Evolutionary conservation across 2,329 filamentous ascomycete species (phyloP), one percentile per base, ranked within the genome.

Genomic region (Fusarium buxicola): DNA sequence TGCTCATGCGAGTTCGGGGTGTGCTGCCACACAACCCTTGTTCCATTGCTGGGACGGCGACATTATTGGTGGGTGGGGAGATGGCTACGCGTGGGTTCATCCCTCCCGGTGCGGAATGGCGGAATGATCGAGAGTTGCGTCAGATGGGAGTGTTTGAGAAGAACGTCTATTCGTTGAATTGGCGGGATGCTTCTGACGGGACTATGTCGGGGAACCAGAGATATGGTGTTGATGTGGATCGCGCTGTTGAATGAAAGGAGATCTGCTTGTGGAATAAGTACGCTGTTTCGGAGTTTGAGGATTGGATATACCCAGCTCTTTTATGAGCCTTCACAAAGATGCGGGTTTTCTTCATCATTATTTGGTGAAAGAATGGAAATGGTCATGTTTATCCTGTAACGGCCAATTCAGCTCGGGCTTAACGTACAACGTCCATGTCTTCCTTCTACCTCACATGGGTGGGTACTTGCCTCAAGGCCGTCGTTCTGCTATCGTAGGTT

Each of bases 131-230:
- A 15, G 69, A 65, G 18, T 13, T 72, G 41, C 55, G 36, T n/a
- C 24, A 49, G 4, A 39, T 55, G 40, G 58, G 57, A 3, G 43
- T 66, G 10, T 62, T 62, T 61, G 47, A 58, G 18, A 44, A 28
- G 6, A 50, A 56, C 13, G 38, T 49, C 5, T 65, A 65, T 31
- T 55, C 55, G 10, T 30, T 67, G 79, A 79, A 74, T 87, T 86
- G 43, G 86, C 83, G 13, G 86, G 87, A 56, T 4, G 51, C 48
- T 34, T 44, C 51, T 25, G 35, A 40, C 13, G 53, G 52, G 24
- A 41, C 30, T 13, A 24, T 38, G 18, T 13, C 40, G 28, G 36
- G 35, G 11, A 60, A 44, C 35, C 53, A 63, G 31, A 49, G 69
- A 83, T 80, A 58, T 55, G 35, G 60, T 8, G 44, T 67, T 52